These are phyloP conservation scores for Penicillium sp. DNA, from an alignment of 2,329 filamentous ascomycete species.

Conservation along the genomic window DNA sequence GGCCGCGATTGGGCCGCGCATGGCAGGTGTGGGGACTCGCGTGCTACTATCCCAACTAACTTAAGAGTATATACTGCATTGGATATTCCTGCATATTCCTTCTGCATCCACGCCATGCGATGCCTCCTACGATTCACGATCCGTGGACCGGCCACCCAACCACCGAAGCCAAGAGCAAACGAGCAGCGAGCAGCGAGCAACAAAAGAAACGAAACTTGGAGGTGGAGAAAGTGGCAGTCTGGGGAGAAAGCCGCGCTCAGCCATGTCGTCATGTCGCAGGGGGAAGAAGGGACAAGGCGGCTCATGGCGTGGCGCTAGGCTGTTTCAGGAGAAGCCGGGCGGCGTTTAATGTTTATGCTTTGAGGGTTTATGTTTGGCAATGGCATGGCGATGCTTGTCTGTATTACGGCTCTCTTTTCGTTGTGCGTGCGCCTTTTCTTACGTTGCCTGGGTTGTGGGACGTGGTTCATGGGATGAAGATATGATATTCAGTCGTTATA, in stretches of 20 bases:
- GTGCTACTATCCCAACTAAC: too few relatives aligned
- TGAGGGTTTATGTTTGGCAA: neutral
- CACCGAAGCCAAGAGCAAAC: too few relatives aligned
- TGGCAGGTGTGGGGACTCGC: too few relatives aligned
- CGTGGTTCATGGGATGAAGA: neutral
- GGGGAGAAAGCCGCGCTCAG: constrained; percentile 5
- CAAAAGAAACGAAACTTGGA: too few relatives aligned
- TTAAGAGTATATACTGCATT: too few relatives aligned
- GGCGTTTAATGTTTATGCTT: neutral
- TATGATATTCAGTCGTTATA: too few relatives aligned
- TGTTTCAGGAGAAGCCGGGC: constrained; percentile 10
- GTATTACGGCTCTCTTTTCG: neutral
- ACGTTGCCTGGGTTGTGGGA: neutral
- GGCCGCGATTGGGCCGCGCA: neutral
- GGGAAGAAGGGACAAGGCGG: neutral
- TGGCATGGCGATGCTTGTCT: neutral
- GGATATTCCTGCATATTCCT: too few relatives aligned
- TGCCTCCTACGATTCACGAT: too few relatives aligned
- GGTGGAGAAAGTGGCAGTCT: neutral
- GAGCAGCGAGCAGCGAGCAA: too few relatives aligned
- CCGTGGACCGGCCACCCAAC: too few relatives aligned
- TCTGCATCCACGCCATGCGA: too few relatives aligned
- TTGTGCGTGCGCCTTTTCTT: neutral
- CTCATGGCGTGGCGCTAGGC: constrained; percentile 1
- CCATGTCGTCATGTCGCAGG: constrained; percentile 10